Percentiles rank a stretch among this genome's conserved stretches.
These are phyloP conservation scores for Cutaneotrichosporon sp. DNA, from an alignment of 1,284 basidiomycete species.

Conservation along the genomic window DNA sequence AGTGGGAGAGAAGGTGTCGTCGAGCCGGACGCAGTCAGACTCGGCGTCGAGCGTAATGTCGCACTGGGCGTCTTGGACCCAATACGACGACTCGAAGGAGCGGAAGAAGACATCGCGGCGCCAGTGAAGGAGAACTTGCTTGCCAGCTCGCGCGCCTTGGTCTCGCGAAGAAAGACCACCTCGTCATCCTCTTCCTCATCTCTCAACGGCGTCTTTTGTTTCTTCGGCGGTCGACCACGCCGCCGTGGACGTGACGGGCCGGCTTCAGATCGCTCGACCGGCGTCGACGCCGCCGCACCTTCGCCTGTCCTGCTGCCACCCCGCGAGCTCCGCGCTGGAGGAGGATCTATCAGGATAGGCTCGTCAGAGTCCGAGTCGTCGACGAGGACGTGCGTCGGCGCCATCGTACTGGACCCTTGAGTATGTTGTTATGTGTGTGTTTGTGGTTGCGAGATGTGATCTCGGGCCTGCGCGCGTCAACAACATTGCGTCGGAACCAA, in stretches of 20 bases:
- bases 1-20: not conserved
- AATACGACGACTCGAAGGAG: too few species aligned
- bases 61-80: too few species aligned
- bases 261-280: not conserved
- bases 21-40: not conserved
- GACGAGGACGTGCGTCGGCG: not conserved
- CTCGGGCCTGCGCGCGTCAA: conserved; percentile 2
- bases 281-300: too few species aligned
- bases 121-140: conserved; percentile 6
- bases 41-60: not conserved
- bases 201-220: not conserved
- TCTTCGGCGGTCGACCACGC: conserved; percentile 4
- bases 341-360: conserved; percentile 15
- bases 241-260: not conserved
- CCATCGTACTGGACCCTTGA: too few species aligned
- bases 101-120: conserved; percentile 6
- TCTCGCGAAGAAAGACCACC: conserved; percentile 15
- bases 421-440: not conserved
- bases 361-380: conserved; percentile 19
- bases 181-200: conserved; percentile 12
- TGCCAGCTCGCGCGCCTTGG: not conserved
- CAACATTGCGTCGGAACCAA: conserved; percentile 2
- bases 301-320: too few species aligned
- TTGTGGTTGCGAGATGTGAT: not conserved
- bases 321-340: not conserved